phyloP scores from a whole-genome alignment of 23 red algal species.

The Gracilaria caudata region DNA sequence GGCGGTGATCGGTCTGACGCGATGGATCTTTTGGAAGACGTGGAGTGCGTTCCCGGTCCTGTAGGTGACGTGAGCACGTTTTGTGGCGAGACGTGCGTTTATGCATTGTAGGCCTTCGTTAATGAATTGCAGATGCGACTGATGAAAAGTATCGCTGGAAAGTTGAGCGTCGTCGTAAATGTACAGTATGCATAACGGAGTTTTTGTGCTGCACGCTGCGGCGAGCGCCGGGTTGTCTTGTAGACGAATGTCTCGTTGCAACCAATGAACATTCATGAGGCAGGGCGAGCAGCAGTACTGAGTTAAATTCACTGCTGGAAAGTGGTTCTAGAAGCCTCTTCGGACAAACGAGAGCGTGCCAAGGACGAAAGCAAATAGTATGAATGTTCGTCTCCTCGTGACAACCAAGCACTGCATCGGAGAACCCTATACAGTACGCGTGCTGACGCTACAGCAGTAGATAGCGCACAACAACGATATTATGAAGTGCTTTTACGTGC shows the following conservation, averaged over 20 bases:
- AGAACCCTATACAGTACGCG: too few relatives aligned
- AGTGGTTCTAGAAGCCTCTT: too few relatives aligned
- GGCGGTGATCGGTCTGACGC: not conserved
- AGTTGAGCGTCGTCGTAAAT: slow-evolving; percentile 5
- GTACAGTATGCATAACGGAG: slow-evolving; percentile 15
- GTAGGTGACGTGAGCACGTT: not conserved
- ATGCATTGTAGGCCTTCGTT: slow-evolving; percentile 6
- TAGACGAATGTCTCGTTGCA: slow-evolving; percentile 9
- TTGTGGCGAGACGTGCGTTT: not conserved
- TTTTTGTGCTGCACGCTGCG: not conserved
- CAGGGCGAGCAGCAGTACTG: too few relatives aligned
- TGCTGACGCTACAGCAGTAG: too few relatives aligned
- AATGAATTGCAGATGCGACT: slow-evolving; percentile 8
- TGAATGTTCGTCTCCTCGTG: too few relatives aligned
- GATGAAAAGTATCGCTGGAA: slow-evolving; percentile 16
- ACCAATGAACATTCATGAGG: not conserved
- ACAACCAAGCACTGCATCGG: too few relatives aligned
- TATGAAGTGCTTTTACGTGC: too few relatives aligned
- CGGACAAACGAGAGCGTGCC: too few relatives aligned
- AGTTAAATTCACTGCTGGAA: too few relatives aligned
- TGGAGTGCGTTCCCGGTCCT: not conserved
- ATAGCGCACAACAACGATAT: too few relatives aligned
- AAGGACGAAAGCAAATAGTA: too few relatives aligned
- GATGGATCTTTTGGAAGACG: not conserved
- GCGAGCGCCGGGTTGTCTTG: slow-evolving; percentile 17